Evolutionary conservation across 2,329 filamentous ascomycete species (phyloP).

Genomic region (Hirsutella minnesotensis): DNA sequence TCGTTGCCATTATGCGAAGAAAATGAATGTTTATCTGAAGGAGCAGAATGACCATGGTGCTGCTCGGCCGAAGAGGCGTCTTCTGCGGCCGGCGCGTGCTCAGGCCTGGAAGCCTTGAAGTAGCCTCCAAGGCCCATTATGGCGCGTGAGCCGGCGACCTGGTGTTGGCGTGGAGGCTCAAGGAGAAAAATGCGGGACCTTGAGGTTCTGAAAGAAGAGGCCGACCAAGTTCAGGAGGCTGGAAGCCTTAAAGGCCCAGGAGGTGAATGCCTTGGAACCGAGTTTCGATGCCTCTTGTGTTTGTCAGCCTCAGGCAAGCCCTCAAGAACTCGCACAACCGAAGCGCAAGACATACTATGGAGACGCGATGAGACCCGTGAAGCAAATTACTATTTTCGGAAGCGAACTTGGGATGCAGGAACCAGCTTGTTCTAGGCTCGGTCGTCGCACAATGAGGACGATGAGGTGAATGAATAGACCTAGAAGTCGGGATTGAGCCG

Average conservation of each 20-base stretch:
- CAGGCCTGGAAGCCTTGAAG: conserved; percentile 37
- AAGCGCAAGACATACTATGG: no score
- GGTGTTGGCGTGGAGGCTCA: not conserved
- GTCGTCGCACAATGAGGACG: no score
- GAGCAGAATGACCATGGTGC: conserved; percentile 12
- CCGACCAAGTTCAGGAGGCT: not conserved
- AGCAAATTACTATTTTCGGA: no score
- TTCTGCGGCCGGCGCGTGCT: conserved; percentile 6
- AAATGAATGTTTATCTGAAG: conserved; percentile 25
- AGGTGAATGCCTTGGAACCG: not conserved
- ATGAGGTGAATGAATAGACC: no score
- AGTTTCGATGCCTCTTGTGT: not conserved
- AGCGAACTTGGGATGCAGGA: no score
- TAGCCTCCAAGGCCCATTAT: conserved; percentile 51
- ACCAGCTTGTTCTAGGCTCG: no score
- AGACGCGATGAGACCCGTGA: no score
- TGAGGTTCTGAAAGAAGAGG: not conserved
- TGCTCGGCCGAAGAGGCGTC: conserved; percentile 9
- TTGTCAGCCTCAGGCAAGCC: not conserved
- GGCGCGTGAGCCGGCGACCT: conserved; percentile 1
- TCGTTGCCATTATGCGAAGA: conserved; percentile 21
- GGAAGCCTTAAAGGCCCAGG: not conserved
- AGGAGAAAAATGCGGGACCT: not conserved
- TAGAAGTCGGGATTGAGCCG: no score
- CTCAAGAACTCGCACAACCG: not conserved